Base-by-base conservation (phyloP, 2,329 filamentous ascomycete species). In the Sporothrix pseudoabietina region DNA sequence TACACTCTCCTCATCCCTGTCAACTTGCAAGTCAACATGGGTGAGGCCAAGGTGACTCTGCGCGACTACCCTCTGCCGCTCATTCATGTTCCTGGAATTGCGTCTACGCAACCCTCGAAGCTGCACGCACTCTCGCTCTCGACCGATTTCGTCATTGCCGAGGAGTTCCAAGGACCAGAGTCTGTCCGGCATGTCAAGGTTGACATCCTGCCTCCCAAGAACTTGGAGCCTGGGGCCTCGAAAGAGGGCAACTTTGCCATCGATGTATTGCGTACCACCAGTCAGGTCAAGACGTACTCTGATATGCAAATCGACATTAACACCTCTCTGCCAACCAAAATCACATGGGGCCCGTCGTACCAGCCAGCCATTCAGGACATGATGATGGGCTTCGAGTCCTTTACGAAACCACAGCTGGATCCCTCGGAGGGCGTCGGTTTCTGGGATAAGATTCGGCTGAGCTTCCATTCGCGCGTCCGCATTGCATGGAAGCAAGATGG, bases 341-440 rank as follows among this genome's bases (percentile, higher is more conserved):
- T 99, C 71, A 98, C 95, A 0, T 99, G 96, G 97, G 94, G 94
- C 8, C 94, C 96, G 63, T 97, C 94, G 1, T 99, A 98, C 79
- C 97, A 99, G 79, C 96, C 97, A 39, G 95, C 95, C 1, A 95
- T 99, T 68, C 96, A 99, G 81, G 97, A 99, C 79, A 97, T 98
- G 92, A 99, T 99, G 96, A 98, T 98, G 88, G 94, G 94, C 35
- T 92, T 99, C 75, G 96, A 99, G 82, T 95, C 93, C 2, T 98
- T 99, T 80, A 98, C 95, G 0, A 99, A 99, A 80, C 94, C 95
- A 8, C 94, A 95, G 76, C 86, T 98, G 39, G 97, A 99, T 80
- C 92, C 93, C 0, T 98, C 96, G 0, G 97, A 99, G 76, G 88
- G 92, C 72, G 94, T 97, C 65, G 96, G 96, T 3, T 99, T 99